Percentiles rank a stretch among this genome's conserved stretches.
These are phyloP conservation scores for Metarhizium album DNA, from an alignment of 2,329 filamentous ascomycete species.

Conservation along the genomic window DNA sequence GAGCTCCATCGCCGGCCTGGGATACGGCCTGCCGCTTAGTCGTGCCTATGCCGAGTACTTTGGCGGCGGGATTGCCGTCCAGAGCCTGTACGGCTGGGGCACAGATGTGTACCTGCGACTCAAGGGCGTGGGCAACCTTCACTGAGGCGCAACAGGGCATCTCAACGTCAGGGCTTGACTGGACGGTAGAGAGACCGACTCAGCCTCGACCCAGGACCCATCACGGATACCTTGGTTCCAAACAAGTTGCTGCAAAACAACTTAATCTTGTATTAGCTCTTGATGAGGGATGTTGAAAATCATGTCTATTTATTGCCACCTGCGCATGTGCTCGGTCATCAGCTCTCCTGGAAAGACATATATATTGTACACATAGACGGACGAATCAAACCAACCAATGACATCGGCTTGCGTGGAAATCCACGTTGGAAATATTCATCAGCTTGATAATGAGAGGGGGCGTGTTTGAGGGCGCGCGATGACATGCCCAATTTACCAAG, in stretches of 20 bases:
- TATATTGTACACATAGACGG: too few species aligned
- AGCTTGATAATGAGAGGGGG: too few species aligned
- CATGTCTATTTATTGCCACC: too few species aligned
- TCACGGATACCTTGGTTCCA: neutral
- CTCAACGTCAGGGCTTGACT: neutral
- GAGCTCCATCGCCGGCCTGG: slow-evolving; percentile 82
- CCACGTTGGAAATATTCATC: too few species aligned
- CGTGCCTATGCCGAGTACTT: slow-evolving; percentile 97
- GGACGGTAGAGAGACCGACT: neutral
- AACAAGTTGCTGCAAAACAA: neutral
- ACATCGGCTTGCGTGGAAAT: too few species aligned
- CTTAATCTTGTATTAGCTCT: too few species aligned
- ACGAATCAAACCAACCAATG: too few species aligned
- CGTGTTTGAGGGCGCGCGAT: too few species aligned
- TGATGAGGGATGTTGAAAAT: too few species aligned
- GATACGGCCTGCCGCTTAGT: slow-evolving; percentile 83
- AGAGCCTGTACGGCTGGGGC: slow-evolving; percentile 91
- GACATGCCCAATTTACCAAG: too few species aligned
- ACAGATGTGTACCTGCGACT: slow-evolving; percentile 58
- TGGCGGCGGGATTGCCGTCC: slow-evolving; percentile 87
- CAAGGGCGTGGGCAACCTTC: slow-evolving; percentile 50
- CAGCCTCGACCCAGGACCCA: neutral
- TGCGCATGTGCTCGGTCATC: too few species aligned
- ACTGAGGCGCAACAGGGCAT: slow-evolving; percentile 8
- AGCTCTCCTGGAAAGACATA: too few species aligned